phyloP scores from a whole-genome alignment of 495 filamentous ascomycete species.

The Trichoderma erinaceum region DNA sequence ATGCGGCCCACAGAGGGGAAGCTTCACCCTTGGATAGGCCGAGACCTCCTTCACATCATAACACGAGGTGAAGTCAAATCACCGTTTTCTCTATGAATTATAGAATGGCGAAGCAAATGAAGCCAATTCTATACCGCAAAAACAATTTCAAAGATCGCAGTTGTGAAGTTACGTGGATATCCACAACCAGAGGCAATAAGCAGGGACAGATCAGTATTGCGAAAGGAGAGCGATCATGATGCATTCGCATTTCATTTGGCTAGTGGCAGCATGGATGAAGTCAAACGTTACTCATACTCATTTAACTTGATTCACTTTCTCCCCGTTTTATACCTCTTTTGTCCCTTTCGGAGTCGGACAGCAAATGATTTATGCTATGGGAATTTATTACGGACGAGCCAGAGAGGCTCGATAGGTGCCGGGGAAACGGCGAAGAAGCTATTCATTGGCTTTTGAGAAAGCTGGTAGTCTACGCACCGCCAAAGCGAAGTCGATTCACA shows the following conservation, averaged over 20 bases:
- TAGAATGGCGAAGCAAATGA: not conserved
- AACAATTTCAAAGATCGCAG: not conserved
- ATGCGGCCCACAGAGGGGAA: not conserved
- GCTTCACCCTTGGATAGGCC: not conserved
- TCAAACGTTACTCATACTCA: not conserved
- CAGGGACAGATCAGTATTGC: not conserved
- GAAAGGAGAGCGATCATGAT: not conserved
- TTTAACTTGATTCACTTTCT: not conserved
- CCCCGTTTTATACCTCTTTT: not conserved
- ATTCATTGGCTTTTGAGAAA: not conserved
- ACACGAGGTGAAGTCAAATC: not conserved
- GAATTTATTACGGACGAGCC: not conserved
- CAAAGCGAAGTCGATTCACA: not conserved
- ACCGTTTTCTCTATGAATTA: not conserved
- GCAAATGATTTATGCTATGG: constrained; percentile 8
- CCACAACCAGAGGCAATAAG: not conserved
- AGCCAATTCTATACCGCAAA: not conserved
- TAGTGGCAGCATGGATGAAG: not conserved
- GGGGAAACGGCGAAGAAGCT: not conserved
- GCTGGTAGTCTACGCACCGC: not conserved
- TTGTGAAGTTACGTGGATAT: not conserved
- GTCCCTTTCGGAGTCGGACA: not conserved
- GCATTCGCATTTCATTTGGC: not conserved
- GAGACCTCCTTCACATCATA: not conserved
- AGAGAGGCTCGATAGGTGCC: not conserved